Percentiles rank a stretch among this genome's conserved stretches.
phyloP scores from a whole-genome alignment of 768 basidiomycete genomes.

The Hysterangium stoloniferum region DNA sequence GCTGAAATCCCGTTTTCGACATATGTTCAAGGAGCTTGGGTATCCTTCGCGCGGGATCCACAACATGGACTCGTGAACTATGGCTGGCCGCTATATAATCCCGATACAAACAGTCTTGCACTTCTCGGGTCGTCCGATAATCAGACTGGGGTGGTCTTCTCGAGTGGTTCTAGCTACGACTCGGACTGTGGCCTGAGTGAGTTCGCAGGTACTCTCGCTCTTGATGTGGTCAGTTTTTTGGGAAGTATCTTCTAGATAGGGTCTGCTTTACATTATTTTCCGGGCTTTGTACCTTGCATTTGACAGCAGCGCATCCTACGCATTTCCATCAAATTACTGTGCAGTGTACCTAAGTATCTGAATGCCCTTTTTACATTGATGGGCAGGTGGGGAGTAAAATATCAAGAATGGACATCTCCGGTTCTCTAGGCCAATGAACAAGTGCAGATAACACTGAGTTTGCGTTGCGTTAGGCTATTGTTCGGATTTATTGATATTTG shows the following conservation, averaged over 20 bases:
- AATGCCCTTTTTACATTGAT: no score
- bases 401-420: no score
- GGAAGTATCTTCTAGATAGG: neutral
- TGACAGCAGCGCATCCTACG: no score
- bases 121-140: slow-evolving; percentile 2
- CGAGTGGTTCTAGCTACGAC: neutral
- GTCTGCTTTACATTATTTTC: no score
- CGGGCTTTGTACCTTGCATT: no score
- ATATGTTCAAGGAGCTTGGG: slow-evolving; percentile 34
- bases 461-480: no score
- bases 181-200: neutral
- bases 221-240: neutral
- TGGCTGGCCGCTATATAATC: slow-evolving; percentile 23
- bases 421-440: no score
- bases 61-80: slow-evolving; percentile 21
- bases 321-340: no score
- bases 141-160: slow-evolving; percentile 5
- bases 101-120: slow-evolving; percentile 31
- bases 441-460: no score
- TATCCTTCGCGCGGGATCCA: slow-evolving; percentile 35
- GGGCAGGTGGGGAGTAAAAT: no score
- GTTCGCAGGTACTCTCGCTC: neutral
- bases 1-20: slow-evolving; percentile 26
- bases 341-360: no score
- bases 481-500: no score